Conservation (phyloP, 331 rosid species). For the Cydonia oblonga region DNA sequence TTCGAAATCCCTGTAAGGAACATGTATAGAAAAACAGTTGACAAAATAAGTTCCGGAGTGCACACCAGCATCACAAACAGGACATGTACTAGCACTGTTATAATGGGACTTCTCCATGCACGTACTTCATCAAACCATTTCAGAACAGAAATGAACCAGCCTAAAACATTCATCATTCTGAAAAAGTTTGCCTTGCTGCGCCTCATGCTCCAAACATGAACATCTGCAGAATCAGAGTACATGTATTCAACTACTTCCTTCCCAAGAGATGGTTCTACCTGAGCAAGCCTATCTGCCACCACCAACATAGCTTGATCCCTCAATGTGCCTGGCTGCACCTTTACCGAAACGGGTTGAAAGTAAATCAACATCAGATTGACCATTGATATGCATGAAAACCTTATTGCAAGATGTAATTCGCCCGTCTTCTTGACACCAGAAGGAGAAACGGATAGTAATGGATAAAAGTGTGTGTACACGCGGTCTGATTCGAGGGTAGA, state of each 20-base stretch:
- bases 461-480: slow-evolving; percentile 55
- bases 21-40: slow-evolving; percentile 61
- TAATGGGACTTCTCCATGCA: slow-evolving; percentile 45
- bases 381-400: slow-evolving; percentile 51
- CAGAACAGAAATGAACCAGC: slow-evolving; percentile 40
- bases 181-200: slow-evolving; percentile 82
- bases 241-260: slow-evolving; percentile 75
- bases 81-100: slow-evolving; percentile 61
- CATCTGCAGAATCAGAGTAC: slow-evolving; percentile 43
- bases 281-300: slow-evolving; percentile 61
- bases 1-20: slow-evolving; percentile 62
- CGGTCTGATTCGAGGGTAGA: slow-evolving; percentile 63
- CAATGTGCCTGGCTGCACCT: slow-evolving; percentile 67
- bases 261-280: slow-evolving; percentile 68
- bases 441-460: slow-evolving; percentile 56
- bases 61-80: slow-evolving; percentile 64
- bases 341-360: slow-evolving; percentile 57
- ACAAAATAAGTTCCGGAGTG: slow-evolving; percentile 60
- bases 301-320: slow-evolving; percentile 57
- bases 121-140: slow-evolving; percentile 65
- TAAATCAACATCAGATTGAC: slow-evolving; percentile 43
- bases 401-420: slow-evolving; percentile 68
- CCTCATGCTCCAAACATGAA: slow-evolving; percentile 77
- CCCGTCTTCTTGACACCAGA: slow-evolving; percentile 82
- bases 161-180: slow-evolving; percentile 46